Evolutionary conservation across 1,284 basidiomycete genomes (phyloP).

Genomic region (Farysia itapuensis): DNA sequence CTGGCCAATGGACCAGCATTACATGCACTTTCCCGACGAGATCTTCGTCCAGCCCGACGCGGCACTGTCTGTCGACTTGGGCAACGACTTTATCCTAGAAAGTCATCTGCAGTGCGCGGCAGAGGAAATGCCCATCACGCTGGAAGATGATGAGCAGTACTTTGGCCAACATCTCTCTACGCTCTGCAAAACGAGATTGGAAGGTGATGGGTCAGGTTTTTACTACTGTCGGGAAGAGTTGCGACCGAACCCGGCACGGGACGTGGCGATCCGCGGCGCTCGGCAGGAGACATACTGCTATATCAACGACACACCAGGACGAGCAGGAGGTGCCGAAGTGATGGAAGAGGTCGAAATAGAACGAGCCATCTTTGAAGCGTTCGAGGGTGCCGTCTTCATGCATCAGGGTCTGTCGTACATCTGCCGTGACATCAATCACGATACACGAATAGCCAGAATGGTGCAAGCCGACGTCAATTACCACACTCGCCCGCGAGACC

Average conservation of each 20-base stretch:
- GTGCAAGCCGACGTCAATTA: slow-evolving; percentile 77
- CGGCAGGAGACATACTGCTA: slow-evolving; percentile 78
- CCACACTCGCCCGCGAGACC: slow-evolving; percentile 68
- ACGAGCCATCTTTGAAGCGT: slow-evolving; percentile 79
- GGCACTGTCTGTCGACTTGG: slow-evolving; percentile 73
- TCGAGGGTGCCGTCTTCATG: slow-evolving; percentile 63
- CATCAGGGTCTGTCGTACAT: slow-evolving; percentile 63
- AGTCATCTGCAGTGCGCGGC: slow-evolving; percentile 85
- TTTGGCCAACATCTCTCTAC: slow-evolving; percentile 67
- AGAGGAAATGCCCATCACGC: slow-evolving; percentile 77
- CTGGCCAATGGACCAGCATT: slow-evolving; percentile 77
- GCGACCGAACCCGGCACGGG: slow-evolving; percentile 71
- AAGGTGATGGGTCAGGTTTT: slow-evolving; percentile 69
- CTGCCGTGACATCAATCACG: slow-evolving; percentile 78
- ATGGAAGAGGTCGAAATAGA: slow-evolving; percentile 86
- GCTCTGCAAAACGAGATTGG: slow-evolving; percentile 67
- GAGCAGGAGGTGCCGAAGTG: slow-evolving; percentile 63
- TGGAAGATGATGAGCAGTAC: slow-evolving; percentile 68
- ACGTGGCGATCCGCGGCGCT: slow-evolving; percentile 74
- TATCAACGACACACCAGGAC: slow-evolving; percentile 67
- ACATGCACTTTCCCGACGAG: slow-evolving; percentile 68
- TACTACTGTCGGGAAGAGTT: slow-evolving; percentile 78
- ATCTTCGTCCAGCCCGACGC: slow-evolving; percentile 63
- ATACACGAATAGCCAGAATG: slow-evolving; percentile 73
- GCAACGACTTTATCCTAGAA: slow-evolving; percentile 76